phyloP scores from a whole-genome alignment of 1,139 yeast genomes.

The Hyphopichia khmerensis region DNA sequence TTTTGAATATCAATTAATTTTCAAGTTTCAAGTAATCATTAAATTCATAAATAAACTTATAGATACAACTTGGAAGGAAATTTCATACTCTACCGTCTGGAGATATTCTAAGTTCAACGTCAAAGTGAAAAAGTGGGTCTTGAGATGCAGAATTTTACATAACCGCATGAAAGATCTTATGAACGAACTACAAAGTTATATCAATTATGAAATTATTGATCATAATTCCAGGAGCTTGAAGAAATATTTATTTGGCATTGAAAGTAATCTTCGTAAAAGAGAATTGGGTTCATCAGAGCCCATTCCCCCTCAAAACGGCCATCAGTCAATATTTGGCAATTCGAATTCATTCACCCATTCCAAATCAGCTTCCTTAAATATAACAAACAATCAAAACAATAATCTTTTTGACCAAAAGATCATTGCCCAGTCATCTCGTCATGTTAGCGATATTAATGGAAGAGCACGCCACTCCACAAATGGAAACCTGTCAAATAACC shows the following conservation, averaged over 20 bases:
- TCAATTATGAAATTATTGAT: constrained; percentile 63
- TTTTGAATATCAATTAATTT: constrained; percentile 76
- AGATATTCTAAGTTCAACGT: constrained; percentile 41
- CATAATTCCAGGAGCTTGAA: constrained; percentile 49
- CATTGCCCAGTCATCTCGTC: constrained; percentile 6
- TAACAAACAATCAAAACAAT: constrained; percentile 14
- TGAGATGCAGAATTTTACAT: constrained; percentile 56
- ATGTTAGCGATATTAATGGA: constrained; percentile 1
- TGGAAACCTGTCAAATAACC: background rate
- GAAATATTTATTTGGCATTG: constrained; percentile 18
- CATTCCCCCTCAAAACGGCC: background rate
- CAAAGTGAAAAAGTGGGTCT: constrained; percentile 55
- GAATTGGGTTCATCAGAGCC: background rate
- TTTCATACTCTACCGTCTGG: constrained; percentile 71
- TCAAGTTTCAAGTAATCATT: constrained; percentile 66
- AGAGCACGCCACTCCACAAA: background rate
- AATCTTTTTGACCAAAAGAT: constrained; percentile 33
- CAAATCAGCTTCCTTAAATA: background rate
- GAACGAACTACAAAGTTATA: constrained; percentile 54
- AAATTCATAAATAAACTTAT: constrained; percentile 61
- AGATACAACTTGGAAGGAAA: constrained; percentile 72
- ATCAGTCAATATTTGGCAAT: background rate
- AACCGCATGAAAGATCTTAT: constrained; percentile 62
- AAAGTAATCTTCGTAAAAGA: constrained; percentile 2
- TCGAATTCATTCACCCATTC: background rate